These are phyloP conservation scores for Dryas integrifolia DNA, from an alignment of 331 rosid species.

Conservation along the genomic window DNA sequence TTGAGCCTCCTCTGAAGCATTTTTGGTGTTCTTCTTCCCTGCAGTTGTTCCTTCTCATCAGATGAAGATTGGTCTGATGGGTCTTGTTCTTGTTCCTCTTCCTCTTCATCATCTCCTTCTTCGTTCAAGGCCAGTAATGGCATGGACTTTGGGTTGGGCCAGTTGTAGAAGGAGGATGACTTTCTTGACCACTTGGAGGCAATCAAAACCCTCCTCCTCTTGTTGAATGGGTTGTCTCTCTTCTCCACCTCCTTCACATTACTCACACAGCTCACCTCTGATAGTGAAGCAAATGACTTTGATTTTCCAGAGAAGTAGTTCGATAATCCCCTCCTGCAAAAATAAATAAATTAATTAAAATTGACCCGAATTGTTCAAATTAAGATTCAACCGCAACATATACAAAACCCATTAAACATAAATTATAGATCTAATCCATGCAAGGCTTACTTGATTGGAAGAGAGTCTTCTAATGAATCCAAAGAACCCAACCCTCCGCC, in stretches of 20 bases:
- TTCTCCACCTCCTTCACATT: constrained; percentile 54
- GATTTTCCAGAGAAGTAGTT: constrained; percentile 79
- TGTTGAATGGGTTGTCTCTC: constrained; percentile 73
- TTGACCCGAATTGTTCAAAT: no score
- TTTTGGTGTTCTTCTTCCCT: constrained; percentile 22
- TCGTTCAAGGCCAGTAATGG: constrained; percentile 71
- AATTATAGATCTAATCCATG: constrained; percentile 2
- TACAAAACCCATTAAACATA: no score
- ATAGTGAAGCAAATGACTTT: constrained; percentile 66
- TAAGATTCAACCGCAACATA: no score
- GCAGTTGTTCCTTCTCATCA: constrained; percentile 34
- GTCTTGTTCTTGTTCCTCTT: constrained; percentile 19
- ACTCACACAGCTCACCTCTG: constrained; percentile 37
- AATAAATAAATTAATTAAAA: neutral
- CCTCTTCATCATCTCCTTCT: constrained; percentile 35
- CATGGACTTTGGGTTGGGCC: constrained; percentile 83
- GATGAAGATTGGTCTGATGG: constrained; percentile 26
- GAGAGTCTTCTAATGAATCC: constrained; percentile 66
- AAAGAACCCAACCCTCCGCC: constrained; percentile 23
- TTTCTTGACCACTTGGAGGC: constrained; percentile 64
- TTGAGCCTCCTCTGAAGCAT: constrained; percentile 34
- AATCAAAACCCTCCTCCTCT: constrained; percentile 67
- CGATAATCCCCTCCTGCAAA: constrained; percentile 78
- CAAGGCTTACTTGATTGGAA: constrained; percentile 70
- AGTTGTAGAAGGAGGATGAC: constrained; percentile 62